Evolutionary conservation across 352 stramenopile genomes (phyloP), one percentile per base, ranked within the genome.

Genomic region (Blastocystis sp.): DNA sequence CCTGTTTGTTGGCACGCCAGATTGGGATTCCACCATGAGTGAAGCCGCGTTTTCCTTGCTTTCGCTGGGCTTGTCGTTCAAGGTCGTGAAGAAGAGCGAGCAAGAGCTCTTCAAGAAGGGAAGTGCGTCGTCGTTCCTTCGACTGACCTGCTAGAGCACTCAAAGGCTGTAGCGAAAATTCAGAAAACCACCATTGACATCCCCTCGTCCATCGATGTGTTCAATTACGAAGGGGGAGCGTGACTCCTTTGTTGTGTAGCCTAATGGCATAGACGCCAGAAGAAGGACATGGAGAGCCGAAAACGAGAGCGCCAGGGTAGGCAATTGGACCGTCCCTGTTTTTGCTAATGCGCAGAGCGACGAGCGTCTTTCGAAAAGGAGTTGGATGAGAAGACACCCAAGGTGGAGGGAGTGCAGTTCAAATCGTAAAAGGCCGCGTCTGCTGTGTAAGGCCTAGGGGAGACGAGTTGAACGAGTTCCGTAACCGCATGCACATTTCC

Each of bases 401-500:
- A 51, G 50, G 33, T 45, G 3, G n/a, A n/a, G 3, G n/a, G 35
- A 9, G 45, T 31, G 12, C 31, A 50, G 26, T 45, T 37, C 31
- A 35, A 74, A 74, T 29, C 26, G 35, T 35, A 35, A 19, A 19
- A 55, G n/a, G n/a, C 24, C 19, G 16, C 66, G 45, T 21, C 1
- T 3, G 4, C 10, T 1, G 29, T 16, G 66, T 51, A 45, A 55
- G 29, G 16, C 19, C 6, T 89, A 89, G 79, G n/a, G 62, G 35
- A 24, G 29, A 77, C 35, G 61, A 77, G 39, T 19, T 89, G 3
- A 80, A 77, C 51, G 41, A 77, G 50, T 89, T 89, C 33, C 79
- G 79, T 33, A 45, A 80, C 62, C 41, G 37, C 24, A 80, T 89
- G 79, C 63, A 71, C 50, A 89, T 89, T n/a, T 80, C 63, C 31